Evolutionary conservation across 1,139 yeast genomes (phyloP).

Genomic region (Insectozyma bohioensis): DNA sequence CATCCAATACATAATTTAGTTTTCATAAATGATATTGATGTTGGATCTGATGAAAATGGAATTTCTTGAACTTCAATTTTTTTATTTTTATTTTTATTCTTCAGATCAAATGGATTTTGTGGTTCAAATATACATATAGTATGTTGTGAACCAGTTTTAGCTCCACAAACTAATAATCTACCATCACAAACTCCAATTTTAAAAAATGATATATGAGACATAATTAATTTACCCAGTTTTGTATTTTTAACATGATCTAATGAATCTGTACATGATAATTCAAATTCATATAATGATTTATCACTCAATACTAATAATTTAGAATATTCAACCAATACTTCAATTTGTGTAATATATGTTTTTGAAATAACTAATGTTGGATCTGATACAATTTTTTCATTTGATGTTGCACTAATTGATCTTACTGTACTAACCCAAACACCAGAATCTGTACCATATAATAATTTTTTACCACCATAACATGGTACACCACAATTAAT

Average conservation of each 20-base stretch:
- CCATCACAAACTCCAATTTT: slow-evolving; percentile 93
- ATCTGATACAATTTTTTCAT: slow-evolving; percentile 56
- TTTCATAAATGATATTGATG: slow-evolving; percentile 86
- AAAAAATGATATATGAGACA: slow-evolving; percentile 84
- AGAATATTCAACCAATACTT: slow-evolving; percentile 89
- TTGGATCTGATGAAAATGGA: slow-evolving; percentile 82
- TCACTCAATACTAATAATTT: slow-evolving; percentile 81
- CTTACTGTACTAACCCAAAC: slow-evolving; percentile 74
- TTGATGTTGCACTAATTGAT: slow-evolving; percentile 43
- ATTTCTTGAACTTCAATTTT: slow-evolving; percentile 74
- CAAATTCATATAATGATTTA: slow-evolving; percentile 80
- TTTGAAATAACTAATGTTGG: slow-evolving; percentile 81
- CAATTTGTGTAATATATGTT: slow-evolving; percentile 81
- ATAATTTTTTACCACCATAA: slow-evolving; percentile 88
- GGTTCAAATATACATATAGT: slow-evolving; percentile 88
- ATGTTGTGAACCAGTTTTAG: slow-evolving; percentile 72
- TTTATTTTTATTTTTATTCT: slow-evolving; percentile 56
- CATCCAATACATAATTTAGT: slow-evolving; percentile 92
- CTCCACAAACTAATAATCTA: slow-evolving; percentile 84
- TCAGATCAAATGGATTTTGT: slow-evolving; percentile 54
- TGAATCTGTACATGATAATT: slow-evolving; percentile 65
- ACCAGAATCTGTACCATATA: slow-evolving; percentile 92
- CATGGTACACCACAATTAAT: slow-evolving; percentile 93
- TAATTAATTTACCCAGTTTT: slow-evolving; percentile 72
- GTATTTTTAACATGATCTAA: slow-evolving; percentile 70